These are phyloP conservation scores for Periconia sp. DNA, from an alignment of 2,329 filamentous ascomycete genomes.

Conservation along the genomic window DNA sequence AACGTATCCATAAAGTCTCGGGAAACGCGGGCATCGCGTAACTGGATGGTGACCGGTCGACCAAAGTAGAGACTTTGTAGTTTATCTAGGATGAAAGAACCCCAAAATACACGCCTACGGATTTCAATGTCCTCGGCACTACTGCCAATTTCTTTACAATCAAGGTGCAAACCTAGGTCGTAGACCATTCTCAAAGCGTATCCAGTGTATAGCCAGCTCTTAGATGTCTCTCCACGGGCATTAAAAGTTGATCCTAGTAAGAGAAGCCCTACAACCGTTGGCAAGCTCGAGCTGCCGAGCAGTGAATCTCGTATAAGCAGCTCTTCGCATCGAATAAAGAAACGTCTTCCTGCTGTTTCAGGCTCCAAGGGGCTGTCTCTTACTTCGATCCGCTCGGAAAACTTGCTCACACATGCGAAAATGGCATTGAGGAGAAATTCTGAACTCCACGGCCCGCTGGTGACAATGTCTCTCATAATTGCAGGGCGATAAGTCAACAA, in stretches of 20 bases:
- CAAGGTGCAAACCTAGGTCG: constrained; percentile 61
- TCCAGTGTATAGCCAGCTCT: constrained; percentile 65
- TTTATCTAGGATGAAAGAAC: constrained; percentile 56
- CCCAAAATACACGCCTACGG: constrained; percentile 55
- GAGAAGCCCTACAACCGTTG: too few species aligned
- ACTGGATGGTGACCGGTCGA: constrained; percentile 55
- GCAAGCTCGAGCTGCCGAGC: too few species aligned
- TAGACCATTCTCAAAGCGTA: constrained; percentile 63
- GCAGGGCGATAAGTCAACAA: constrained; percentile 59
- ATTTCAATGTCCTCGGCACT: constrained; percentile 55
- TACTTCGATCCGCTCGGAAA: too few species aligned
- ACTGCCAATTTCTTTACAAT: constrained; percentile 40
- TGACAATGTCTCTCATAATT: constrained; percentile 55
- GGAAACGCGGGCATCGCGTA: constrained; percentile 55
- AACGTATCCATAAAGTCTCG: constrained; percentile 57
- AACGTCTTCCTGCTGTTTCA: constrained; percentile 57
- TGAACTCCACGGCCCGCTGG: constrained; percentile 62
- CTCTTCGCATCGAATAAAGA: constrained; percentile 53
- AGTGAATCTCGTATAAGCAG: constrained; percentile 58
- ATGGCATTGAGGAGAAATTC: constrained; percentile 63
- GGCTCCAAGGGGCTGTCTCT: constrained; percentile 54
- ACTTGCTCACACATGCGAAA: constrained; percentile 55
- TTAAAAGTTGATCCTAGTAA: constrained; percentile 61
- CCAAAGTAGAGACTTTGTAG: constrained; percentile 63
- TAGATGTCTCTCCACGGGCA: constrained; percentile 56